Evolutionary conservation across 2,329 filamentous ascomycete genomes (phyloP), one percentile per base, ranked within the genome.

Genomic region (Verticillium tricorpus): DNA sequence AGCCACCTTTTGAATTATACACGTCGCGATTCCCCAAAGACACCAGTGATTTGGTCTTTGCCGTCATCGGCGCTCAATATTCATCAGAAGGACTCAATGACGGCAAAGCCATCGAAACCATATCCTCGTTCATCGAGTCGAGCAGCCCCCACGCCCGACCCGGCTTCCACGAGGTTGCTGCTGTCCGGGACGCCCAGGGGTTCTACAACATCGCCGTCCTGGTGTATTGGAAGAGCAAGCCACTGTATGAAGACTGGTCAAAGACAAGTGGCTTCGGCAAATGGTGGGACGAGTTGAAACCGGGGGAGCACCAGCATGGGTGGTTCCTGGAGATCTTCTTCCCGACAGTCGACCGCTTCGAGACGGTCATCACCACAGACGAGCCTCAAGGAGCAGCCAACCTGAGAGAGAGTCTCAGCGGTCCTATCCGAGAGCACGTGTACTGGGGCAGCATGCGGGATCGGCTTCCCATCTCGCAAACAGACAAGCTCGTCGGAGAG

Each of bases 381-480:
- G 66, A 71, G 1, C 71, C 72, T 5, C 78, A 81, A 62, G 78
- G 78, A 14, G 74, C 72, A 9, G 76, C 75, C 7, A 68, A 78
- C 62, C 75, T 81, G 76, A 65, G 73, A 5, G 71, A 73, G 5
- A 63, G 63, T 2, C 68, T 78, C 5, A 75, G 72, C 19, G 76
- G 75, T 0, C 69, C 71, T 34, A 69, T 81, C 17, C 65, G 70
- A 40, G 76, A 80, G 66, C 78, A 81, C 64, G 75, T 71, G 1
- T 81, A 80, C 64, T 80, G 77, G 77, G 79, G 78, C 2, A 78
- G 76, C 65, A 78, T 79, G 77, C 72, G 78, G 15, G 78, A 81
- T 63, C 73, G 78, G 5, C 61, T 80, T 15, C 70, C 78, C 3
- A 67, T 68, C 2, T 68, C 73, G 6, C 78, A 80, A 64, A 73